Evolutionary conservation across 148 eudicot genomes (phyloP), one percentile per base, ranked within the genome.

Genomic region (Talinum fruticosum): DNA sequence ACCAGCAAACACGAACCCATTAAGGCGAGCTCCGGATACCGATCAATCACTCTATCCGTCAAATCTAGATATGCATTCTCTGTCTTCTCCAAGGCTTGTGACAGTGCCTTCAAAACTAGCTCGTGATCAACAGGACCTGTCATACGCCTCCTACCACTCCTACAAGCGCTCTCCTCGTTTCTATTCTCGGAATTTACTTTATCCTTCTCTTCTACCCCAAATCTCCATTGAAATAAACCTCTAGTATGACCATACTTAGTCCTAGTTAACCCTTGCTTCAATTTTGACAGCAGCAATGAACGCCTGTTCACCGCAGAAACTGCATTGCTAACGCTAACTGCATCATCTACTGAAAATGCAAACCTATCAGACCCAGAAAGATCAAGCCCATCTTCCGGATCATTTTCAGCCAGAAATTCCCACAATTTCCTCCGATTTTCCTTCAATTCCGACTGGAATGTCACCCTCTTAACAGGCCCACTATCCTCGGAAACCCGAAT

Each of bases 1-100:
- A 87, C 99, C 84, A 96, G 85, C 79, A 96, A 89, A 87, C 99
- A 96, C n/a, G 99, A 96, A 85, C 99, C 99, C 99, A 96, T 96
- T 76, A 96, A 75, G 3, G 99, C 99, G 79, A 96, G 98, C 86
- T 96, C 99, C 1, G 99, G 98, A 83, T 93, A 85, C 72, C 84
- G 91, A 85, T 96, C 99, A 82, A 96, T 88, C 86, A 91, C 94
- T 84, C 85, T 96, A 78, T 96, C 95, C 0, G 98, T 96, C 96
- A 96, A 88, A 86, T 93, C 93, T 81, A 96, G 76, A 83, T 90
- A 96, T 29, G 89, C 97, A 71, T 84, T 77, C 82, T 96, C 99
- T 13, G 98, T 93, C 61, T 82, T 85, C 67, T 91, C 93, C 78
- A 96, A 85, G 29, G 99, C 99, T 81, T 83, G 74, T 10, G 92